Base-by-base conservation (phyloP, 2,329 filamentous ascomycete genomes). In the Exophiala alcalophila region DNA sequence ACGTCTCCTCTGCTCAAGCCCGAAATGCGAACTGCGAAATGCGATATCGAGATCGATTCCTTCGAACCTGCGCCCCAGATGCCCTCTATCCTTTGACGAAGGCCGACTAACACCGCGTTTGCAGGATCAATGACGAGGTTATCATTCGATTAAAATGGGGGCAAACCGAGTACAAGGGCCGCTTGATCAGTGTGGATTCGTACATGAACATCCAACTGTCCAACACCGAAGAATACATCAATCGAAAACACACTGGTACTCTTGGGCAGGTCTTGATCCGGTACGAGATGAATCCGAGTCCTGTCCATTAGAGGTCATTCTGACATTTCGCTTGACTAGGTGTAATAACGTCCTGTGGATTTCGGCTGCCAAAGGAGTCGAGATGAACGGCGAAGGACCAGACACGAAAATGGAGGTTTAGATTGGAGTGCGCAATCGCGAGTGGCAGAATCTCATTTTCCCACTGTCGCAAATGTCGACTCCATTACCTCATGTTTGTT, bases 341-440 rank as follows among this genome's bases (percentile, higher is more conserved):
- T 94, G 89, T 70, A 97, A 97, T 70, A 97, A 97, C 62, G 91
- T 97, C n/a, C 76, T 97, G 32, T 97, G 88, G 84, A 91, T 97
- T 59, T 77, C 74, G 24, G 73, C 71, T 28, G 74, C 73, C 18
- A 72, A 76, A 30, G 69, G 68, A 34, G 68, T 73, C 44, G 66
- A 70, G 53, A 71, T 67, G 68, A 70, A 58, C 28, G 54, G 54
- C 5, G 49, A 55, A 30, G 38, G 45, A 25, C 32, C 34, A 9
- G 56, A 58, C 39, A 47, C 49, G 11, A 58, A 58, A 28, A 58
- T 58, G 56, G 56, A 57, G 39, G 54, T 43, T 23, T 57, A 48
- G 46, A 16, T 23, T 29, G 16, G 25, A 19, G 11, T 34, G 19
- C 18, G 26, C 36, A 10, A 36, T n/a, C 14, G 12, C 14, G 14